Evolutionary conservation across 306 rosid genomes (phyloP), one percentile per base, ranked within the genome.

Genomic region (Dalbergia oliveri): DNA sequence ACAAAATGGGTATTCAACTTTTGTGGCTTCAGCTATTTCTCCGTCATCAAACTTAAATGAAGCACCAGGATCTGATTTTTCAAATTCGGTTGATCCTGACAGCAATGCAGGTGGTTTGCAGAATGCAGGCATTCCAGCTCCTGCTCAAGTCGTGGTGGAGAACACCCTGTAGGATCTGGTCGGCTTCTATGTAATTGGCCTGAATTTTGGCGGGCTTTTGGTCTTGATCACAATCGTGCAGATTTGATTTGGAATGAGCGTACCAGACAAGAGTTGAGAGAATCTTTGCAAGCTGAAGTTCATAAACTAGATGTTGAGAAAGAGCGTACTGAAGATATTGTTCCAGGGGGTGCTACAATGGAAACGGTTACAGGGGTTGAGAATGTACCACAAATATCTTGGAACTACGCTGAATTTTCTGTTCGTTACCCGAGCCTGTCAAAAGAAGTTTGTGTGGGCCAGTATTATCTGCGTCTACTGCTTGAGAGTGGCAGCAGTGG

Each of bases 221-320:
- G 93, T 84, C 94, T 96, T 66, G 99, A 96, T 84, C 99, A 96
- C 88, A 96, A 93, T 89, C 97, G 99, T 74, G 99, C 99, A 43
- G 99, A 96, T 89, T 86, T 96, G 92, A 93, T 96, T 72, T 96
- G 99, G 99, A 96, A 96, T 82, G 99, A 96, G 88, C 99, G 97
- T 69, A 90, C 98, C 54, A 87, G 99, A 88, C 99, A 96, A 85
- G 99, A 96, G 85, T 78, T 96, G 87, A 91, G 98, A 84, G 99
- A 91, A 80, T 88, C 97, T 50, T 86, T 96, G 92, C 93, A 88
- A 81, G 96, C 99, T 54, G 99, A 96, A 91, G 97, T 93, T 87
- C 99, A 96, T 89, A 92, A 91, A 82, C 87, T 96, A 69, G 99
- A 96, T 88, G 92, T 93, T 84, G 99, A 96, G 82, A 96, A 96